These are phyloP conservation scores for Epichloe brachyelytri DNA, from an alignment of 2,329 filamentous ascomycete species.

Conservation along the genomic window DNA sequence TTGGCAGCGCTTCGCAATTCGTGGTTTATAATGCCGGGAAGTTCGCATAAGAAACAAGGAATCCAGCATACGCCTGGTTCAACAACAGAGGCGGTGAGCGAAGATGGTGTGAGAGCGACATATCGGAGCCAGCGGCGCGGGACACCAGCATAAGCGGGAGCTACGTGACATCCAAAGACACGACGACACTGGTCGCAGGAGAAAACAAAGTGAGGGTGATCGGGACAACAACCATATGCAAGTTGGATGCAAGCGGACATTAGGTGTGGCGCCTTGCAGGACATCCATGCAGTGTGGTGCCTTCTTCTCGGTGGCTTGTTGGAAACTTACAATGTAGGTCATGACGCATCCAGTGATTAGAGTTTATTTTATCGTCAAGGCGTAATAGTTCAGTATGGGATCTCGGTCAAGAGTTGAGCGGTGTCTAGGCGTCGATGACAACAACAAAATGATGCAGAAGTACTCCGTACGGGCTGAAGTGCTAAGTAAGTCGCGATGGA, in stretches of 20 bases:
- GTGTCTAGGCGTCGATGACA: slow-evolving; percentile 2
- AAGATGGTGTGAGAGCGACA: slow-evolving; percentile 7
- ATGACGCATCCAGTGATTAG: slow-evolving; percentile 20
- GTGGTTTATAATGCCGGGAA: not conserved
- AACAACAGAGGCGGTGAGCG: slow-evolving; percentile 6
- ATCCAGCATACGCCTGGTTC: not conserved
- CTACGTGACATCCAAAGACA: not conserved
- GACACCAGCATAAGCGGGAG: slow-evolving; percentile 2
- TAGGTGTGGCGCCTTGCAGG: slow-evolving; percentile 7
- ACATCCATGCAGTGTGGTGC: slow-evolving; percentile 11
- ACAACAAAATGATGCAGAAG: slow-evolving; percentile 1
- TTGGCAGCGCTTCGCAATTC: not conserved
- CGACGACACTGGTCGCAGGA: not conserved
- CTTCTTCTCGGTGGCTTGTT: not conserved
- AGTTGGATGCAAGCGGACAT: not conserved
- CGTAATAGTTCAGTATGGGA: not conserved
- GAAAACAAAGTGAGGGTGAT: slow-evolving; percentile 1
- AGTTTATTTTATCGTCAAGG: slow-evolving; percentile 10
- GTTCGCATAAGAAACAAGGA: slow-evolving; percentile 3
- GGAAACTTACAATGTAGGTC: slow-evolving; percentile 27
- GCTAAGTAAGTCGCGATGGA: not conserved
- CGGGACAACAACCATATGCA: slow-evolving; percentile 3
- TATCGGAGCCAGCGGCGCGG: slow-evolving; percentile 3
- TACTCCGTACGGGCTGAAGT: not conserved
- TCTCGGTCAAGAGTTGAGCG: slow-evolving; percentile 6